Evolutionary conservation across 176 grass and related monocot genomes (phyloP).

Genomic region (Saccharum officinarum): DNA sequence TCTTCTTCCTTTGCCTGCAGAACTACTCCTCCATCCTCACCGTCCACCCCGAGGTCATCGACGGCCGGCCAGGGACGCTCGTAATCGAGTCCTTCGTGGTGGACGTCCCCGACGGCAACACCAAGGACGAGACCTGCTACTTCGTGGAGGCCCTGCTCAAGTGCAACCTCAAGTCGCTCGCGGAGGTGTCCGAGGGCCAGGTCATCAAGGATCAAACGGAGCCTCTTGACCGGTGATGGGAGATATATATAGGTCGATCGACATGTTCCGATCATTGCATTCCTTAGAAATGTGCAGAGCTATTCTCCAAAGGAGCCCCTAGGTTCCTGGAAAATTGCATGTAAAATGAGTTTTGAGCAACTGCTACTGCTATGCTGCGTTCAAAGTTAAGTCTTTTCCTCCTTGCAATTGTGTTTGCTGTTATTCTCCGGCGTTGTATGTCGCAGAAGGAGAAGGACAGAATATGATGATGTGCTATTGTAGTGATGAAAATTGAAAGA

Average conservation of each 20-base stretch:
- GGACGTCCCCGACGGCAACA: slow-evolving; percentile 88
- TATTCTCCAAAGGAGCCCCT: slow-evolving; percentile 42
- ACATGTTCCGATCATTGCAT: not conserved
- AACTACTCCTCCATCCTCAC: slow-evolving; percentile 94
- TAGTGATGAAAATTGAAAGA: slow-evolving; percentile 37
- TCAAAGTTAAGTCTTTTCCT: not conserved
- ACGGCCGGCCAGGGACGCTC: slow-evolving; percentile 70
- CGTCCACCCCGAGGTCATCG: slow-evolving; percentile 87
- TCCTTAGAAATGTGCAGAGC: slow-evolving; percentile 39
- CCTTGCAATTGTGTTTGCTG: slow-evolving; percentile 21
- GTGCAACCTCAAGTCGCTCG: slow-evolving; percentile 97
- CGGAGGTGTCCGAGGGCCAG: slow-evolving; percentile 74
- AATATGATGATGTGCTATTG: slow-evolving; percentile 24
- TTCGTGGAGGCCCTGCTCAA: slow-evolving; percentile 90
- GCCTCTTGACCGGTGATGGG: slow-evolving; percentile 49
- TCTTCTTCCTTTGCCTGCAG: slow-evolving; percentile 29
- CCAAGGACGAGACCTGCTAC: slow-evolving; percentile 88
- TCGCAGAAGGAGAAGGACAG: not conserved
- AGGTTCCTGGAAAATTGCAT: slow-evolving; percentile 38
- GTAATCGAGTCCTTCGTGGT: slow-evolving; percentile 92
- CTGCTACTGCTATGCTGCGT: slow-evolving; percentile 18
- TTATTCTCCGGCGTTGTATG: slow-evolving; percentile 27
- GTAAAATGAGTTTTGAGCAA: slow-evolving; percentile 33
- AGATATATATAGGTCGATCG: not conserved
- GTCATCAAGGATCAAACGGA: slow-evolving; percentile 64